A percentile compares a stretch with the other conserved stretches of the same genome.
Evolutionary conservation across 352 stramenopile genomes (phyloP).

Genomic region (Sclerospora graminicola): DNA sequence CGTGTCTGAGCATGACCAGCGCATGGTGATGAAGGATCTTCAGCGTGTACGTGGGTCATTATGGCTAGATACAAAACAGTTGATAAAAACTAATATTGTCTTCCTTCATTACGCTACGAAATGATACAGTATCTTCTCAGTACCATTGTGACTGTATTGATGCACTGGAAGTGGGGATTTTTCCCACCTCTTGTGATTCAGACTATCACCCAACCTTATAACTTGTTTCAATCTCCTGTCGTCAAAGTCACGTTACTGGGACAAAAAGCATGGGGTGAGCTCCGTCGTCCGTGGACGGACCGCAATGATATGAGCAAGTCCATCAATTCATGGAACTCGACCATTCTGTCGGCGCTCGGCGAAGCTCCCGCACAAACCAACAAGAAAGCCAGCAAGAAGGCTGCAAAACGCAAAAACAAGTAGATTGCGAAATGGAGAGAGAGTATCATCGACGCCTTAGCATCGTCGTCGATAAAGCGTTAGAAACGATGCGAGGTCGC

Average conservation of each 20-base stretch:
- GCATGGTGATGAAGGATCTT: slow-evolving; percentile 56
- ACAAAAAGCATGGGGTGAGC: slow-evolving; percentile 62
- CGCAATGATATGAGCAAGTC: slow-evolving; percentile 53
- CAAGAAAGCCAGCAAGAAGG: slow-evolving; percentile 71
- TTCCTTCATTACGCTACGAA: neutral
- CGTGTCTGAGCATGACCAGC: slow-evolving; percentile 72
- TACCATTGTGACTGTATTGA: slow-evolving; percentile 48
- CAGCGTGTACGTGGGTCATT: slow-evolving; percentile 39
- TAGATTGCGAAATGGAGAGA: slow-evolving; percentile 15
- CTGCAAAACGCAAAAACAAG: slow-evolving; percentile 57
- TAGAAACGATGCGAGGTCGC: slow-evolving; percentile 4
- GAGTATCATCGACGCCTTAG: slow-evolving; percentile 3
- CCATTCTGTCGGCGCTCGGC: slow-evolving; percentile 57
- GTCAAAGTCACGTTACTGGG: slow-evolving; percentile 54
- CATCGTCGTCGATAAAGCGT: slow-evolving; percentile 11
- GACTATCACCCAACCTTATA: slow-evolving; percentile 68
- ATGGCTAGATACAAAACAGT: neutral
- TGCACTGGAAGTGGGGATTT: slow-evolving; percentile 76
- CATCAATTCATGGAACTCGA: slow-evolving; percentile 72
- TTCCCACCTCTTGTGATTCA: slow-evolving; percentile 77
- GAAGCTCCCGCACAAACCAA: slow-evolving; percentile 34
- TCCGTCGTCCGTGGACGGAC: slow-evolving; percentile 64
- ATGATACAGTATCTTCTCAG: slow-evolving; percentile 44
- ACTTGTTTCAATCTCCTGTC: slow-evolving; percentile 53
- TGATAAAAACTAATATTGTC: neutral